Conservation (phyloP, 1,139 yeast genomes). For the Blastobotrys apis region DNA sequence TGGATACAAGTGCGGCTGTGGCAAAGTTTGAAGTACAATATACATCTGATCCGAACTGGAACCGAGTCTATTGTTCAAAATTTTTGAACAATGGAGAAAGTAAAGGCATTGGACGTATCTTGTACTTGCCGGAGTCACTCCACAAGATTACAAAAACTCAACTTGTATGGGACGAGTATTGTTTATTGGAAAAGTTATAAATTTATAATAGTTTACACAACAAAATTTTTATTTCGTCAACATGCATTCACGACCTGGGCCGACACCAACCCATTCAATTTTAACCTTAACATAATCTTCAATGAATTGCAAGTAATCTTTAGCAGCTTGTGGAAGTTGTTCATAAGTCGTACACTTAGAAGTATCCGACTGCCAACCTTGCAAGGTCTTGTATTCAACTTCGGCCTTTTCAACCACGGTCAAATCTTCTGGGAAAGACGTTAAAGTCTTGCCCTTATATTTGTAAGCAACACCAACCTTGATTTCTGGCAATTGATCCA, state of each 20-base stretch:
- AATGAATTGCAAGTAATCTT: constrained; percentile 74
- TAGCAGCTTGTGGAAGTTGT: constrained; percentile 84
- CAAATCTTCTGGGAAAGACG: constrained; percentile 91
- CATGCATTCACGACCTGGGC: constrained; percentile 79
- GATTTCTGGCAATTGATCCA: constrained; percentile 84
- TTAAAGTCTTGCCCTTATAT: constrained; percentile 66
- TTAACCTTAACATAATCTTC: constrained; percentile 83
- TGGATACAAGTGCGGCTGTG: constrained; percentile 32
- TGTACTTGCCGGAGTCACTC: constrained; percentile 35
- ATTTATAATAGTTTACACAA: background rate
- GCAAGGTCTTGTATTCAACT: constrained; percentile 82
- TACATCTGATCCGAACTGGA: constrained; percentile 32
- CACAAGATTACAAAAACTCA: constrained; percentile 21
- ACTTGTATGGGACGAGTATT: constrained; percentile 31
- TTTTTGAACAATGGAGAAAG: constrained; percentile 39
- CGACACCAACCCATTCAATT: constrained; percentile 96
- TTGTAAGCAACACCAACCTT: constrained; percentile 81
- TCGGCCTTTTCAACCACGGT: constrained; percentile 77
- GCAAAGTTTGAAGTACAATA: constrained; percentile 27
- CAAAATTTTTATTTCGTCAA: constrained; percentile 17
- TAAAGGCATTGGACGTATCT: constrained; percentile 39
- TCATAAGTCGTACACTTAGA: constrained; percentile 63
- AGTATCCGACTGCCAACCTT: constrained; percentile 92
- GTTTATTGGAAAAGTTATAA: constrained; percentile 23
- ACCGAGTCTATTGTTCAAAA: constrained; percentile 32